Conservation (phyloP, 352 stramenopile genomes). For the Pythium diclinum region DNA sequence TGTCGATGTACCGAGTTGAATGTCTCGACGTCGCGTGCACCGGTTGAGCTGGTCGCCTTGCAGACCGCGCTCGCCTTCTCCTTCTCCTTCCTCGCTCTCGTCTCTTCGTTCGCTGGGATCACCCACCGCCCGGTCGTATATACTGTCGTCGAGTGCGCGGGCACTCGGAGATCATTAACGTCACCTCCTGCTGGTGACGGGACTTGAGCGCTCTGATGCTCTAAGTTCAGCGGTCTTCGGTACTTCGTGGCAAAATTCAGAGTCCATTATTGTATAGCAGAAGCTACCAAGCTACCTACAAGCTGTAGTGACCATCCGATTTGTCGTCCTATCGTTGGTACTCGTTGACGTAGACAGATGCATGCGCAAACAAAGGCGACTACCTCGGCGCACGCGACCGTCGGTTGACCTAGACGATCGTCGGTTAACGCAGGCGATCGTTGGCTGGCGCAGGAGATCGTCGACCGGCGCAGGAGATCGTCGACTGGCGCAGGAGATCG, state of each 20-base stretch:
- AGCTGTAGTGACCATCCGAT: too few species aligned
- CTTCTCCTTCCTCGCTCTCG: not conserved
- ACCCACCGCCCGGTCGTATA: not conserved
- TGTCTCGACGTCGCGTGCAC: not conserved
- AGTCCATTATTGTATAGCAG: not conserved
- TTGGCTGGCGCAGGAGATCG: too few species aligned
- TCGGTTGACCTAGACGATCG: too few species aligned
- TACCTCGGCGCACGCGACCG: too few species aligned
- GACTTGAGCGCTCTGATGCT: conserved; percentile 2
- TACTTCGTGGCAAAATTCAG: conserved; percentile 5
- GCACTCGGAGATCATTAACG: not conserved
- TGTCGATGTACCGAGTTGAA: not conserved
- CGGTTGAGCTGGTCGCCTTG: not conserved
- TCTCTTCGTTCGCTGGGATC: not conserved
- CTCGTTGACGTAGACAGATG: too few species aligned
- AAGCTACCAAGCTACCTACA: not conserved
- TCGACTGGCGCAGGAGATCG: too few species aligned
- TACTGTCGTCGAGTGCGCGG: not conserved
- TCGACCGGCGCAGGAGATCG: too few species aligned
- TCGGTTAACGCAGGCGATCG: too few species aligned
- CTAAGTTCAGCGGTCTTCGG: not conserved
- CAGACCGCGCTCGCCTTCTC: not conserved
- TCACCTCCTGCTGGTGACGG: not conserved
- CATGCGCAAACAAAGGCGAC: too few species aligned
- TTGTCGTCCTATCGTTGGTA: too few species aligned